phyloP scores from a whole-genome alignment of 2,329 filamentous ascomycete species.

The Alternaria triticina region DNA sequence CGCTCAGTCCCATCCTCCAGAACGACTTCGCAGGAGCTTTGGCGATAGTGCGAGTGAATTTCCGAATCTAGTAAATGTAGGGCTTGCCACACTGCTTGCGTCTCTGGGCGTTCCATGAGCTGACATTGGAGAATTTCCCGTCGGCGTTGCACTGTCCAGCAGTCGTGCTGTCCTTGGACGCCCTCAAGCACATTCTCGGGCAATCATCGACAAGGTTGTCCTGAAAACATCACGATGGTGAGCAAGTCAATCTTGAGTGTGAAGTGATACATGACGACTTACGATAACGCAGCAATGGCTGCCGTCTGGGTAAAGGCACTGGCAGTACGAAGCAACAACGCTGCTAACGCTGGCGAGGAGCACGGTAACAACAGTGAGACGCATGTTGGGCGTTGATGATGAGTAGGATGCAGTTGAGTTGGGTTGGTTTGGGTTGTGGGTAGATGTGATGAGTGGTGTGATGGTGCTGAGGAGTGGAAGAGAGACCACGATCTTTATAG shows the following conservation, averaged over 20 bases:
- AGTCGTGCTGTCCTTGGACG: background rate
- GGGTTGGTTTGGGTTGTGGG: background rate
- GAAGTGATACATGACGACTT: slow-evolving; percentile 2
- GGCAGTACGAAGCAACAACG: slow-evolving; percentile 7
- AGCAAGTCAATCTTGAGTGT: background rate
- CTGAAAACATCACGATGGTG: background rate
- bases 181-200: background rate
- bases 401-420: background rate
- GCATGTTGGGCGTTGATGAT: background rate
- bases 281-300: slow-evolving; percentile 8
- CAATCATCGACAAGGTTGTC: background rate
- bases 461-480: background rate
- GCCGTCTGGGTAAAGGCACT: slow-evolving; percentile 1
- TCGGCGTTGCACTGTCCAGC: background rate
- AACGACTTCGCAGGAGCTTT: background rate
- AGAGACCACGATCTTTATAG: background rate
- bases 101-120: background rate
- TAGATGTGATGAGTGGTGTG: background rate
- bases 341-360: slow-evolving; percentile 3
- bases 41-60: background rate
- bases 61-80: background rate
- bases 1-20: slow-evolving; percentile 20
- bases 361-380: background rate
- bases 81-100: background rate
- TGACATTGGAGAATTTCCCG: background rate